Percentiles rank a stretch among this genome's conserved stretches.
phyloP scores from a whole-genome alignment of 306 rosid species.

The Hippophae gyantsensis region DNA sequence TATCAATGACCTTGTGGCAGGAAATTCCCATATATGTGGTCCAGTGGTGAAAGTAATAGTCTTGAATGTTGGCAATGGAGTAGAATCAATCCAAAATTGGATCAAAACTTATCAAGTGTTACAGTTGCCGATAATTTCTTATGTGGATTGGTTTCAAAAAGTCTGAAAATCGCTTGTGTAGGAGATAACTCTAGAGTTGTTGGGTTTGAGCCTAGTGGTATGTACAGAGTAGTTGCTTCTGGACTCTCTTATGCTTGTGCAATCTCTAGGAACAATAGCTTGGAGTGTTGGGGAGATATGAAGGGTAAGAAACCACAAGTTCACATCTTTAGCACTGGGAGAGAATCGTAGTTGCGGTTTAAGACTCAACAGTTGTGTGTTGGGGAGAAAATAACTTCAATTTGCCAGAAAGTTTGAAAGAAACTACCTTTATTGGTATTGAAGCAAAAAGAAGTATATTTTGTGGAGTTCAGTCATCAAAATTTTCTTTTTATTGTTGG shows the following conservation, averaged over 20 bases:
- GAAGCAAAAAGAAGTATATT: constrained; percentile 53
- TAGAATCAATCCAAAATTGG: constrained; percentile 6
- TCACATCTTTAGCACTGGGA: constrained; percentile 63
- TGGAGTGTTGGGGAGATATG: constrained; percentile 62
- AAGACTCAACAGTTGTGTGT: constrained; percentile 31
- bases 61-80: constrained; percentile 72
- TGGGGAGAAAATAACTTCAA: constrained; percentile 64
- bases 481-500: constrained; percentile 67
- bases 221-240: constrained; percentile 33
- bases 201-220: constrained; percentile 10
- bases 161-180: constrained; percentile 27
- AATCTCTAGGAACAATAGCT: constrained; percentile 17
- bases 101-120: constrained; percentile 26
- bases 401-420: constrained; percentile 36
- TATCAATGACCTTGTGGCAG: constrained; percentile 34
- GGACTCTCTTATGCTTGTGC: constrained; percentile 63
- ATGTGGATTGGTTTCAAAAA: constrained; percentile 36
- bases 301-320: constrained; percentile 28
- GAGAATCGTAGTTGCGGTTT: constrained; percentile 60
- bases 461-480: constrained; percentile 37
- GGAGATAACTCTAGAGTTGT: constrained; percentile 23
- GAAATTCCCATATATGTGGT: constrained; percentile 66
- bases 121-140: constrained; percentile 58
- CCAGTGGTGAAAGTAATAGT: constrained; percentile 17
- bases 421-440: constrained; percentile 29